These are phyloP conservation scores for Carpinus fangiana DNA, from an alignment of 306 rosid genomes.

Conservation along the genomic window DNA sequence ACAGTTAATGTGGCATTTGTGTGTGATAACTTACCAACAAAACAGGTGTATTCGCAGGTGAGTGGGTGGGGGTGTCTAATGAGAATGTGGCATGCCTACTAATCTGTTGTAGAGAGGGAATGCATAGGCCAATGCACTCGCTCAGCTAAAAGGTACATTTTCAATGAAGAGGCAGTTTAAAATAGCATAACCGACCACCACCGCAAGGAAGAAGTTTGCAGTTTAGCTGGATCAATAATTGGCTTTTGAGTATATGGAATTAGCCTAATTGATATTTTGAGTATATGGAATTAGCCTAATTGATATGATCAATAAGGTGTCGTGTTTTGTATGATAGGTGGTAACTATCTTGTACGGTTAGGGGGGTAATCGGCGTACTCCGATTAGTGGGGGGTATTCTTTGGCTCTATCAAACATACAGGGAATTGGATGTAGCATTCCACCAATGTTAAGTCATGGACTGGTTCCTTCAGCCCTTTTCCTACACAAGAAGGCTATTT, in stretches of 20 bases:
- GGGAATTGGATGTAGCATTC: no score
- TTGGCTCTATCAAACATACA: no score
- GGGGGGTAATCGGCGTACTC: no score
- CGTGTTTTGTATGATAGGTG: not conserved
- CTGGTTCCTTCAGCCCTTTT: no score
- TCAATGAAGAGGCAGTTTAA: not conserved
- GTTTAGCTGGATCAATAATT: not conserved
- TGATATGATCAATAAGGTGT: not conserved
- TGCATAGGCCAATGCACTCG: not conserved
- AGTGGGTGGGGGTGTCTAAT: not conserved
- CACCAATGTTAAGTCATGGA: no score
- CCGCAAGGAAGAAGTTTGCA: not conserved
- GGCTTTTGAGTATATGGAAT: not conserved
- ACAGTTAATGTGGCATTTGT: not conserved
- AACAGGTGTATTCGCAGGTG: not conserved
- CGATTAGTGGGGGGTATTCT: no score
- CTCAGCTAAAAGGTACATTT: not conserved
- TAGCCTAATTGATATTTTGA: not conserved
- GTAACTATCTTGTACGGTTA: no score
- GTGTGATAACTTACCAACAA: not conserved
- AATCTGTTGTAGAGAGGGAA: not conserved
- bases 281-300: not conserved
- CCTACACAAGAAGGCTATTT: no score
- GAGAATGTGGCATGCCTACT: not conserved
- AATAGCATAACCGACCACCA: not conserved